A percentile compares a stretch with the other conserved stretches of the same genome.
phyloP scores from a whole-genome alignment of 495 filamentous ascomycete species.

The Lindgomyces ingoldianus region DNA sequence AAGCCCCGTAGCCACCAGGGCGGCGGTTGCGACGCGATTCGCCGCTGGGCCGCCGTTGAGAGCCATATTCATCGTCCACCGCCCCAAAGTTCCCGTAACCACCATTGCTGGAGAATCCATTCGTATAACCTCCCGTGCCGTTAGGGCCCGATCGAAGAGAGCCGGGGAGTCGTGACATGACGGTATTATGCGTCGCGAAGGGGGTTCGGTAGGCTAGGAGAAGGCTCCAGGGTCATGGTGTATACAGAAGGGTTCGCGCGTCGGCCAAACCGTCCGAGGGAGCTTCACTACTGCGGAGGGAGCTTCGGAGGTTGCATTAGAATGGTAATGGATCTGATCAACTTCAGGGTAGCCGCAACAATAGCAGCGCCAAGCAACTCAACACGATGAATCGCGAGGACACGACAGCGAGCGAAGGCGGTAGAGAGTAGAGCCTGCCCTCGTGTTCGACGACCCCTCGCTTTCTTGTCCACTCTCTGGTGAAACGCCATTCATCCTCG shows the following conservation, averaged over 20 bases:
- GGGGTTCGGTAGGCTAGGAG: not conserved
- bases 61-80: constrained; percentile 17
- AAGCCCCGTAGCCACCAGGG: constrained; percentile 47
- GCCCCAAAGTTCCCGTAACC: constrained; percentile 7
- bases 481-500: not conserved
- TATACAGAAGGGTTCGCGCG: not conserved
- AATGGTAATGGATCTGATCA: not conserved
- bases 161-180: constrained; percentile 34
- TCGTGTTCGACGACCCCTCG: too few relatives aligned
- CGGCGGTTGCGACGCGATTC: constrained; percentile 40
- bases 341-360: too few relatives aligned
- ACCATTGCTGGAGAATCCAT: constrained; percentile 16
- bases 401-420: not conserved
- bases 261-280: not conserved
- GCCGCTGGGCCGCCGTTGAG: constrained; percentile 4
- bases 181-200: constrained; percentile 1
- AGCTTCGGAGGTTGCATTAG: not conserved
- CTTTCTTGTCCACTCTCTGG: not conserved
- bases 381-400: not conserved
- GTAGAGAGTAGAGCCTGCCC: too few relatives aligned
- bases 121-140: constrained; percentile 32
- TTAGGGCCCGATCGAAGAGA: constrained; percentile 16
- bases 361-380: too few relatives aligned
- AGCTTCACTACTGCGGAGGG: not conserved
- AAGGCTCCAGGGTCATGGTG: not conserved